Evolutionary conservation across 345 rosid genomes (phyloP).

Genomic region (Gossypium australe): DNA sequence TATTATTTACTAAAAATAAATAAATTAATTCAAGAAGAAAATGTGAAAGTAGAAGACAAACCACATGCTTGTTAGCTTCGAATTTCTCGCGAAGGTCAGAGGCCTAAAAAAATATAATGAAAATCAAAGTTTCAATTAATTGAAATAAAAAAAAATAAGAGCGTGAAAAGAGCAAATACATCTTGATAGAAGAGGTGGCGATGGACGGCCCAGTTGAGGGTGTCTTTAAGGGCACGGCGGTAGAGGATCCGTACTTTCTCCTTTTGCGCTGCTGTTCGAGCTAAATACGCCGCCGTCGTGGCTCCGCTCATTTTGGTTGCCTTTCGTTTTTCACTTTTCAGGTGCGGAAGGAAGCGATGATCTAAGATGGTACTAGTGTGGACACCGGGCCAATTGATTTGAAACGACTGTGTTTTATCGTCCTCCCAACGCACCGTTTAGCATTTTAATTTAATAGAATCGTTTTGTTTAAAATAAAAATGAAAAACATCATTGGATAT

Average conservation of each 20-base stretch:
- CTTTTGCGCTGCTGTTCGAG: constrained; percentile 85
- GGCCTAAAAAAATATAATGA: constrained; percentile 35
- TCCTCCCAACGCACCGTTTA: not conserved
- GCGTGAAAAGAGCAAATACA: constrained; percentile 26
- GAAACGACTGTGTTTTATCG: not conserved
- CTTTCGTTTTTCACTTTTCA: constrained; percentile 1
- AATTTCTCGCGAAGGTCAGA: constrained; percentile 73
- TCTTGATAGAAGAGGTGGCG: constrained; percentile 89
- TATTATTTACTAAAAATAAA: not conserved
- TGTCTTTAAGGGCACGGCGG: constrained; percentile 89
- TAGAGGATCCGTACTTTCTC: constrained; percentile 90
- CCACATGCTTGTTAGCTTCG: constrained; percentile 82
- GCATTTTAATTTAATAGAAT: too few species aligned
- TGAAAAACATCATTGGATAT: too few species aligned
- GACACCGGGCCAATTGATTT: not conserved
- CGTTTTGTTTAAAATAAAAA: too few species aligned
- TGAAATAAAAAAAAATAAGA: not conserved
- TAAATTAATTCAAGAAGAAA: not conserved
- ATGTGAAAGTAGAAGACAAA: constrained; percentile 26
- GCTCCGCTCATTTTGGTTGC: constrained; percentile 53
- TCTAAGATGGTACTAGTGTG: not conserved
- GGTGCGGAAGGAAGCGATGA: not conserved
- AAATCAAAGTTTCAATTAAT: not conserved
- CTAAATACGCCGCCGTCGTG: constrained; percentile 62
- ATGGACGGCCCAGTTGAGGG: constrained; percentile 96